phyloP scores from a whole-genome alignment of 2,329 filamentous ascomycete genomes.

The Periglandula ipomoeae region DNA sequence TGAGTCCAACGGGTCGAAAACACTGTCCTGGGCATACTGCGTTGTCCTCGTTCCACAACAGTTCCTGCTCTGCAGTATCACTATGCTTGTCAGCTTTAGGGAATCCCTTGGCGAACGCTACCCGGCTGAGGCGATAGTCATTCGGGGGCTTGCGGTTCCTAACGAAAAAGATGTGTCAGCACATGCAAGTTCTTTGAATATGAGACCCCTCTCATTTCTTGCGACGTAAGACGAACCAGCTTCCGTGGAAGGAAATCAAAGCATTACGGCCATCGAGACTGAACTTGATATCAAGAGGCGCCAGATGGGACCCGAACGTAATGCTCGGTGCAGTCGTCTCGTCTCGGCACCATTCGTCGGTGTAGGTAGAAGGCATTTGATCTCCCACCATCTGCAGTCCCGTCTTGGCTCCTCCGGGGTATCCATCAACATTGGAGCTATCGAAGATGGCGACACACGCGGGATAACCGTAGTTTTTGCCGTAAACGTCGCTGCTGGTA shows the following conservation, averaged over 20 bases:
- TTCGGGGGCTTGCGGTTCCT: constrained; percentile 24
- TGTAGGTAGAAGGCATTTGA: constrained; percentile 12
- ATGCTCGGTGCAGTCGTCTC: constrained; percentile 14
- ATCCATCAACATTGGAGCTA: constrained; percentile 17
- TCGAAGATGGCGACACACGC: constrained; percentile 53
- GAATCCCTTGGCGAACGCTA: constrained; percentile 26
- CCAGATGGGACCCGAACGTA: constrained; percentile 41
- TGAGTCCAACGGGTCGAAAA: constrained; percentile 44
- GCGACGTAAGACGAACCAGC: constrained; percentile 36
- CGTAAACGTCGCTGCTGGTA: constrained; percentile 14
- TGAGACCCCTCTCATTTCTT: neutral
- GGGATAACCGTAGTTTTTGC: constrained; percentile 54
- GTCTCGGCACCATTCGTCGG: constrained; percentile 15
- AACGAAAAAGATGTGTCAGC: neutral
- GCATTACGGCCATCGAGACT: constrained; percentile 42
- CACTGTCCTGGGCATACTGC: constrained; percentile 36
- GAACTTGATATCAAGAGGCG: constrained; percentile 58
- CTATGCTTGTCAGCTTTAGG: constrained; percentile 25
- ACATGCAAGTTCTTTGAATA: no score
- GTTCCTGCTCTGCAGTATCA: constrained; percentile 31
- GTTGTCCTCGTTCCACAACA: constrained; percentile 40
- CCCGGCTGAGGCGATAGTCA: constrained; percentile 30
- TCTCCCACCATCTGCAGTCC: constrained; percentile 17
- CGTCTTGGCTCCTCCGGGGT: constrained; percentile 20
- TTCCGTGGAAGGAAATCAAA: constrained; percentile 55